Base-by-base conservation (phyloP, 2,329 filamentous ascomycete genomes). In the Fusarium buxicola region DNA sequence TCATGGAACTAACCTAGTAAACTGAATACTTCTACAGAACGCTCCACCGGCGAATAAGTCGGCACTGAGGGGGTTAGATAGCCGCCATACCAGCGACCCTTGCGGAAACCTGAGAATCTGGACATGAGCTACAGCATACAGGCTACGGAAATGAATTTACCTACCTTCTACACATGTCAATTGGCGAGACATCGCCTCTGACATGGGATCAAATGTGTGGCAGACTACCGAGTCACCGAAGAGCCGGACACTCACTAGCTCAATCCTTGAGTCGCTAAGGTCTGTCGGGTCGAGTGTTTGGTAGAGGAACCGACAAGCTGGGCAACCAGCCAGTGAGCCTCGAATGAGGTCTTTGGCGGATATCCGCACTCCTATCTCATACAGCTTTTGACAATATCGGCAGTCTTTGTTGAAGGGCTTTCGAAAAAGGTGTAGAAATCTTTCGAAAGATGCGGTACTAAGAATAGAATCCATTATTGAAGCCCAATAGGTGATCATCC, bases 141-240 rank as follows among this genome's bases (percentile, higher is more conserved):
- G n/a, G n/a, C n/a, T n/a, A n/a, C n/a, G 4, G 5, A 30, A 7
- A 30, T 30, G 28, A 25, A 39, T 39, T 39, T 7, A 30, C n/a
- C 4, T 3, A 38, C 13, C 31, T 18, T 36, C 46, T n/a, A 39
- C 46, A 28, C 13, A 18, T 2, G 5, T 15, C 16, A 49, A n/a
- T 11, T 39, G 16, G 2, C 46, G 34, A 10, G 46, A 49, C 46
- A 49, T 24, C 11, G 25, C 34, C n/a, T 49, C 35, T 13, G 46
- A 49, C 8, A 31, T 39, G n/a, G 46, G 46, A 18, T 38, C 46
- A 7, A 49, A 49, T n/a, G 25, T 49, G 3, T 49, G 46, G n/a
- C 24, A 38, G 11, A 49, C 34, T 30, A 39, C 16, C 7, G 21
- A 39, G 16, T 49, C 34, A 5, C 16, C 15, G 31, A 30, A 49